Base-by-base conservation (phyloP, 225 moss, liverwort and hornwort genomes). In the Polytrichum formosum region DNA sequence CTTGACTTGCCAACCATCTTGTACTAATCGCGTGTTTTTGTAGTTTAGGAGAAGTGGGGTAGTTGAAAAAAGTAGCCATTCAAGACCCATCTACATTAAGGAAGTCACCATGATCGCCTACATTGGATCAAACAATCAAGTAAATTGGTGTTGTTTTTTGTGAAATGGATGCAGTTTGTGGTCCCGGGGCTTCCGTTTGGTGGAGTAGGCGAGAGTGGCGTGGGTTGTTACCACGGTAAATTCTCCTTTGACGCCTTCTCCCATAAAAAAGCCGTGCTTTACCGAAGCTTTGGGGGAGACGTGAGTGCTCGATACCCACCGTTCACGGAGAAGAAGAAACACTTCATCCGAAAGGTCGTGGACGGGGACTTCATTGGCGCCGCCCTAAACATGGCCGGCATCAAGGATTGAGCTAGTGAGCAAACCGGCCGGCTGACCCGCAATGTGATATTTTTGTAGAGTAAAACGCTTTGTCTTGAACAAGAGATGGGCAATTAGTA, bases 131-230 rank as follows among this genome's bases (percentile, higher is more conserved):
- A 13, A 4, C 13, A 0, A 7, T 46, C 13, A 13, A 46, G 46
- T 46, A 46, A 46, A 13, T 13, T 58, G 58, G 20, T 6, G 58
- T 58, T 58, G 3, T 8, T 58, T 26, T 1, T 26, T 1, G 56
- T 56, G 56, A n/a, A 1, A 5, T 69, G 3, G n/a, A 53, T 65
- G 71, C 91, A 96, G 93, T 77, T 88, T 56, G 58, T 77, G 27
- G 46, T 65, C 25, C 67, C 21, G 19, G 76, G 72, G 22, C 68
- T 96, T 56, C 96, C 93, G 2, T 96, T 96, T n/a, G 96, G 96
- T 79, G 96, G 96, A 13, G 93, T 96, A 1, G 96, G 96, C 1
- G 87, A 93, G 55, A 96, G 96, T 66, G 96, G 96, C 35, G 80
- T 87, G 72, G 96, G 93, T 21, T 75, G 77, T 6, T 93, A 93